These are phyloP conservation scores for Musa beccarii DNA, from an alignment of 176 grass and related monocot species.

Conservation along the genomic window DNA sequence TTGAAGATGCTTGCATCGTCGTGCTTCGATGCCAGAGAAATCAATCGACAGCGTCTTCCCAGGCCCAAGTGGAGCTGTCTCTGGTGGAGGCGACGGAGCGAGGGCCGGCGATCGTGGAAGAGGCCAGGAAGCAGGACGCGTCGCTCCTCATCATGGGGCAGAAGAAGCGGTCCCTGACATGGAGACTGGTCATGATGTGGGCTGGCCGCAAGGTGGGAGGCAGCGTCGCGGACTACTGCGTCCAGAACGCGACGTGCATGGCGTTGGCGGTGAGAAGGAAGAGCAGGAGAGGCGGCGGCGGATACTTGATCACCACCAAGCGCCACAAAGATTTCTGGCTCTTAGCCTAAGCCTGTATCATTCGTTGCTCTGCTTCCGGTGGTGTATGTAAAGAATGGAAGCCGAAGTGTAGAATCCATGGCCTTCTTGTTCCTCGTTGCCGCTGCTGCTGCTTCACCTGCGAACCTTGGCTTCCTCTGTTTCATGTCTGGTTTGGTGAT, in stretches of 20 bases:
- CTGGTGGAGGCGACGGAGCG: slow-evolving; percentile 17
- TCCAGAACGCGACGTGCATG: slow-evolving; percentile 63
- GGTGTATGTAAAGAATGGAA: too few relatives aligned
- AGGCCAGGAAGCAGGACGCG: slow-evolving; percentile 37
- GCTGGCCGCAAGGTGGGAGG: neutral
- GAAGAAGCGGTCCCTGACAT: slow-evolving; percentile 46
- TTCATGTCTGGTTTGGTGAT: too few relatives aligned
- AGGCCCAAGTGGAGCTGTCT: slow-evolving; percentile 52
- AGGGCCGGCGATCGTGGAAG: slow-evolving; percentile 59
- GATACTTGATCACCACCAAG: slow-evolving; percentile 73
- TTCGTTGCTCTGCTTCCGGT: too few relatives aligned
- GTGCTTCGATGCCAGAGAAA: neutral
- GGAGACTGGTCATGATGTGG: slow-evolving; percentile 57
- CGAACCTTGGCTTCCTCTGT: too few relatives aligned
- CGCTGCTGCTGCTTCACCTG: too few relatives aligned
- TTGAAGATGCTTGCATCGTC: neutral
- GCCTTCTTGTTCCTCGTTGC: too few relatives aligned
- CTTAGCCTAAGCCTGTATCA: slow-evolving; percentile 30
- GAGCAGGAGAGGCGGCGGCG: slow-evolving; percentile 45
- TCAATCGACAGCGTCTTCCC: neutral
- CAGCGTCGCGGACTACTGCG: slow-evolving; percentile 47
- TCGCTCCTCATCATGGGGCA: slow-evolving; percentile 69
- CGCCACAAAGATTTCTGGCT: slow-evolving; percentile 80
- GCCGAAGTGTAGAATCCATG: too few relatives aligned
- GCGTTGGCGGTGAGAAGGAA: slow-evolving; percentile 56